Evolutionary conservation across 495 filamentous ascomycete genomes (phyloP).

Genomic region (Lasiosphaeris hirsuta): DNA sequence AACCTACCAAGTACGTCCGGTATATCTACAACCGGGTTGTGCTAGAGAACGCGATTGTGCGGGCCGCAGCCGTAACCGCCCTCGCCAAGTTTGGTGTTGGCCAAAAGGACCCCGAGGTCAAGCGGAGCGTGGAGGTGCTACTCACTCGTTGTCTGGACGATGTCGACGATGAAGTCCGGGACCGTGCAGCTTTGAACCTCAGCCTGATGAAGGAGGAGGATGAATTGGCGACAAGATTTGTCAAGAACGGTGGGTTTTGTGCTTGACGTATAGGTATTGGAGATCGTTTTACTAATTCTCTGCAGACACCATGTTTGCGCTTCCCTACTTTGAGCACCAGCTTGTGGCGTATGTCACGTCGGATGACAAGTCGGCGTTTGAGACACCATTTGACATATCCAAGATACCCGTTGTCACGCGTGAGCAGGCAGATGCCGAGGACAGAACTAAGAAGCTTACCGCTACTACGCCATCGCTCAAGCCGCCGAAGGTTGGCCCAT

Average conservation of each 20-base stretch:
- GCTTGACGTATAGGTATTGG: neutral
- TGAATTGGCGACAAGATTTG: constrained; percentile 76
- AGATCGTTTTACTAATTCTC: constrained; percentile 35
- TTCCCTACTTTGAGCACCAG: constrained; percentile 95
- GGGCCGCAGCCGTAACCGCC: constrained; percentile 92
- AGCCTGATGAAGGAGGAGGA: constrained; percentile 85
- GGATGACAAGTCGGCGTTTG: constrained; percentile 78
- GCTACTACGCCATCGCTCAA: constrained; percentile 91
- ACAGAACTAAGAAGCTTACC: constrained; percentile 92
- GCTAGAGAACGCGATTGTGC: constrained; percentile 92
- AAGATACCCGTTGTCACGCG: constrained; percentile 91
- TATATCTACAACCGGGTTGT: constrained; percentile 99
- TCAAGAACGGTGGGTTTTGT: constrained; percentile 74
- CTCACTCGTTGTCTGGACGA: constrained; percentile 94
- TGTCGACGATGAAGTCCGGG: constrained; percentile 94
- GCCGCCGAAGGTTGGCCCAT: constrained; percentile 77
- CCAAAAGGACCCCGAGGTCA: constrained; percentile 94
- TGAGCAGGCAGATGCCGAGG: constrained; percentile 95
- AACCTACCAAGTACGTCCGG: constrained; percentile 96
- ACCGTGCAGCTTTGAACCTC: constrained; percentile 90
- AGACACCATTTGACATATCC: constrained; percentile 81
- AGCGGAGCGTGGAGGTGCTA: constrained; percentile 88
- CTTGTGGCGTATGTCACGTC: constrained; percentile 97
- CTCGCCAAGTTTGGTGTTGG: constrained; percentile 96
- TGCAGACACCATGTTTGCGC: constrained; percentile 78